These are phyloP conservation scores for Candida palmyrensis DNA, from an alignment of 805 yeast genomes.

Conservation along the genomic window DNA sequence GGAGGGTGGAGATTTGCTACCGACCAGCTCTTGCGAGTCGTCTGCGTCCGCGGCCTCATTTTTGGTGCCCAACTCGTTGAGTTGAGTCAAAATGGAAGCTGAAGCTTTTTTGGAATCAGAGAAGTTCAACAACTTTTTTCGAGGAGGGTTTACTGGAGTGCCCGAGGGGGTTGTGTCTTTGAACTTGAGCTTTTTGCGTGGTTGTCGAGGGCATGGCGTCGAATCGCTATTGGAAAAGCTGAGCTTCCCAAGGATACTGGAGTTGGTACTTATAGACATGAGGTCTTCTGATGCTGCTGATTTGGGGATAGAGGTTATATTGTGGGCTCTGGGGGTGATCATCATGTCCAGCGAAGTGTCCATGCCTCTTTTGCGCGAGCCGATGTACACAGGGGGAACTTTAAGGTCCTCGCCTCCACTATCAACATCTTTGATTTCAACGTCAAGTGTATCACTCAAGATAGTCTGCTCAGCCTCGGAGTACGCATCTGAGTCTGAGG, in stretches of 20 bases:
- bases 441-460: constrained; percentile 5
- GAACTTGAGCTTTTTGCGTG: constrained; percentile 31
- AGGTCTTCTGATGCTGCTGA: constrained; percentile 5
- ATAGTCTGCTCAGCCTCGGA: constrained; percentile 6
- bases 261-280: constrained; percentile 15
- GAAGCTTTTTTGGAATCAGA: constrained; percentile 26
- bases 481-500: neutral
- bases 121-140: constrained; percentile 23
- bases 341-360: constrained; percentile 22
- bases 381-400: constrained; percentile 15
- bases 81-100: constrained; percentile 15
- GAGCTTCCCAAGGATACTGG: constrained; percentile 12
- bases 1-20: neutral
- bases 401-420: constrained; percentile 4
- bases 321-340: constrained; percentile 16
- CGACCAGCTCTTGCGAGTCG: constrained; percentile 9
- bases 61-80: constrained; percentile 6
- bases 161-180: constrained; percentile 20
- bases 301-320: constrained; percentile 1
- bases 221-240: constrained; percentile 34
- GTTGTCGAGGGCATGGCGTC: constrained; percentile 40
- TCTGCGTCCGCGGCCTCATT: constrained; percentile 1
- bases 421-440: constrained; percentile 10
- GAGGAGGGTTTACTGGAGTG: constrained; percentile 9
- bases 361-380: constrained; percentile 19